These are phyloP conservation scores for Geotrichum fermentans DNA, from an alignment of 1,139 yeast genomes.

Conservation along the genomic window DNA sequence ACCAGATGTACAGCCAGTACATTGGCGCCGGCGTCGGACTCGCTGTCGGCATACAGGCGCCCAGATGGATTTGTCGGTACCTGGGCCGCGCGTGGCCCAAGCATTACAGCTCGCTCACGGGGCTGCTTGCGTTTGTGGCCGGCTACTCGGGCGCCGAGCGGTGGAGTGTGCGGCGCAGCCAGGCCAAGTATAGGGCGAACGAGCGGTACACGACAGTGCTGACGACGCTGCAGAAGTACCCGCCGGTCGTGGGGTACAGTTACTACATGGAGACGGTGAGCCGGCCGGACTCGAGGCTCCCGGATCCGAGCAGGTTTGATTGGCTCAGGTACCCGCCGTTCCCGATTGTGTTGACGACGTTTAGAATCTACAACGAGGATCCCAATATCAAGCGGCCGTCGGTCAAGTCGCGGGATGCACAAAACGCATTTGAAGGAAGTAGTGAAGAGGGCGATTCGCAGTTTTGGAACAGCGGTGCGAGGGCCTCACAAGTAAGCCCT, in stretches of 20 bases:
- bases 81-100: slow-evolving; percentile 10
- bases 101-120: slow-evolving; percentile 10
- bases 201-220: slow-evolving; percentile 2
- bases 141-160: slow-evolving; percentile 12
- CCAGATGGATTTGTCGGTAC: slow-evolving; percentile 15
- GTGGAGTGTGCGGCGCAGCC: slow-evolving; percentile 1
- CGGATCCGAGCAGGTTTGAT: slow-evolving; percentile 18
- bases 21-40: slow-evolving; percentile 17
- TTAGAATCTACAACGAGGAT: slow-evolving; percentile 6
- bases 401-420: neutral
- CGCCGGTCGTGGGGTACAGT: slow-evolving; percentile 19
- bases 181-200: slow-evolving; percentile 9
- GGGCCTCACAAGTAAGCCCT: too few species aligned
- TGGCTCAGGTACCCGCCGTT: slow-evolving; percentile 19
- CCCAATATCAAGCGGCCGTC: too few species aligned
- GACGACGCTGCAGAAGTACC: slow-evolving; percentile 8
- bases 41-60: slow-evolving; percentile 10
- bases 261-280: slow-evolving; percentile 18
- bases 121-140: slow-evolving; percentile 5
- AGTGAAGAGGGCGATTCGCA: too few species aligned
- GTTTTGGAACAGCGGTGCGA: too few species aligned
- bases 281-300: slow-evolving; percentile 14
- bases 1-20: slow-evolving; percentile 16
- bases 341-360: slow-evolving; percentile 14
- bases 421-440: too few species aligned